phyloP scores from a whole-genome alignment of 192 early-diverging fungal species.

The Podila epicladia region DNA sequence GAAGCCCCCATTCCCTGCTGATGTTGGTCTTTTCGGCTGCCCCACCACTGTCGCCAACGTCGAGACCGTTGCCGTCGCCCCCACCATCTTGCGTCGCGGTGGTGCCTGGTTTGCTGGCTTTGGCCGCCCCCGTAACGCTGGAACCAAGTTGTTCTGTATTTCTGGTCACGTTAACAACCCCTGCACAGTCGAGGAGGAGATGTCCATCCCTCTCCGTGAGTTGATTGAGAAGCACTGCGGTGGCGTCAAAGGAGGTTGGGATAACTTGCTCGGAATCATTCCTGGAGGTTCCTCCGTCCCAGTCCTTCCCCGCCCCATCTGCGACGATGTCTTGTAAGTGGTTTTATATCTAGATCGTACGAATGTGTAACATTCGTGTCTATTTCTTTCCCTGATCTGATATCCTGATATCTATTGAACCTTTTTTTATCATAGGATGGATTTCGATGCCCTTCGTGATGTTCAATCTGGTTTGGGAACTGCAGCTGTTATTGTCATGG shows the following conservation, averaged over 20 bases:
- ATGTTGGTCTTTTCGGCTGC: slow-evolving; percentile 98
- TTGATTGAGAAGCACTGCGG: slow-evolving; percentile 96
- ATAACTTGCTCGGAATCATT: slow-evolving; percentile 97
- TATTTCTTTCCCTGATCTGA: neutral
- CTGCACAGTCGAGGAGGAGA: slow-evolving; percentile 98
- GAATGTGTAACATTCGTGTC: neutral
- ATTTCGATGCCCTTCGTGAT: slow-evolving; percentile 98
- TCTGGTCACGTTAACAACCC: slow-evolving; percentile 99
- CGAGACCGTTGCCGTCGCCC: slow-evolving; percentile 98
- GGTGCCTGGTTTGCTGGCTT: slow-evolving; percentile 95
- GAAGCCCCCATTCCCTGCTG: slow-evolving; percentile 99
- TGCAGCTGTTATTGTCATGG: slow-evolving; percentile 98
- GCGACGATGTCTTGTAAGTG: slow-evolving; percentile 81
- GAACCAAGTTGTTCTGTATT: slow-evolving; percentile 98
- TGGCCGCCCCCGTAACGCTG: slow-evolving; percentile 91
- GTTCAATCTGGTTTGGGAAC: slow-evolving; percentile 94
- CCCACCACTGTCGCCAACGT: slow-evolving; percentile 99
- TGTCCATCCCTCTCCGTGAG: slow-evolving; percentile 95
- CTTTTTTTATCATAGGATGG: slow-evolving; percentile 71
- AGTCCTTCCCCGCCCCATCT: slow-evolving; percentile 83
- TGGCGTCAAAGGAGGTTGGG: slow-evolving; percentile 98
- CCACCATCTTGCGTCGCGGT: slow-evolving; percentile 86
- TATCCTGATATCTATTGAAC: neutral
- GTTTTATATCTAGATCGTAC: neutral
- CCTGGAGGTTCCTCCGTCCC: slow-evolving; percentile 98